Conservation (phyloP, 371 early-diverging fungal species). For the Rhizopus stolonifer region DNA sequence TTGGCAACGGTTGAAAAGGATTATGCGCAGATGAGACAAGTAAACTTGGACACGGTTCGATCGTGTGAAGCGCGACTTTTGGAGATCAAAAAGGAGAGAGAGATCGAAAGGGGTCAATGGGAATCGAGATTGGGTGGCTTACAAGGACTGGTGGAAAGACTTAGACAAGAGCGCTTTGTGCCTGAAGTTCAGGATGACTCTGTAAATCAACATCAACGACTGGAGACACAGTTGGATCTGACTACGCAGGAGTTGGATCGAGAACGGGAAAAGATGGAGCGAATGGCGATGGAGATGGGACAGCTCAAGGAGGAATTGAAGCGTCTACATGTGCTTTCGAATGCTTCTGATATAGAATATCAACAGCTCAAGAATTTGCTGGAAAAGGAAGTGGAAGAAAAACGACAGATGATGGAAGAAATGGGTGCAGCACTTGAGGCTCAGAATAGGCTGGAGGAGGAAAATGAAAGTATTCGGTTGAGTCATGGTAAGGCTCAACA, state of each 20-base stretch:
- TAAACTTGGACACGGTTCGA: conserved; percentile 25
- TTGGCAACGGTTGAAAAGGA: conserved; percentile 37
- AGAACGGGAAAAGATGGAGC: conserved; percentile 31
- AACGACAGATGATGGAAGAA: conserved; percentile 35
- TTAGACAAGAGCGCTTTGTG: not conserved
- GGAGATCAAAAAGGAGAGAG: conserved; percentile 19
- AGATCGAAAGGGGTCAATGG: conserved; percentile 12
- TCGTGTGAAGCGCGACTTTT: conserved; percentile 28
- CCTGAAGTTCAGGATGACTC: not conserved
- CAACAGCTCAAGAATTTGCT: conserved; percentile 24
- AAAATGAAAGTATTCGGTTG: conserved; percentile 31
- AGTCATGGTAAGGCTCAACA: conserved; percentile 32
- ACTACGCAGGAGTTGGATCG: conserved; percentile 40
- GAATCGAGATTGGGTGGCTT: conserved; percentile 14
- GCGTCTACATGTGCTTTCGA: conserved; percentile 21
- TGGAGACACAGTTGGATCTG: conserved; percentile 48
- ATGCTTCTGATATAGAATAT: conserved; percentile 15
- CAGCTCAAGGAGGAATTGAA: conserved; percentile 37
- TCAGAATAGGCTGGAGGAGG: conserved; percentile 29
- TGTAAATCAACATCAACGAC: conserved; percentile 17
- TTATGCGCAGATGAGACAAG: conserved; percentile 31
- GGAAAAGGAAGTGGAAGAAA: conserved; percentile 29
- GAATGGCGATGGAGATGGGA: conserved; percentile 26
- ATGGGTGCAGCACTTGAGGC: conserved; percentile 25
- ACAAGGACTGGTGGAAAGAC: conserved; percentile 2